Conservation (phyloP, 768 basidiomycete genomes). For the Suillus decipiens region DNA sequence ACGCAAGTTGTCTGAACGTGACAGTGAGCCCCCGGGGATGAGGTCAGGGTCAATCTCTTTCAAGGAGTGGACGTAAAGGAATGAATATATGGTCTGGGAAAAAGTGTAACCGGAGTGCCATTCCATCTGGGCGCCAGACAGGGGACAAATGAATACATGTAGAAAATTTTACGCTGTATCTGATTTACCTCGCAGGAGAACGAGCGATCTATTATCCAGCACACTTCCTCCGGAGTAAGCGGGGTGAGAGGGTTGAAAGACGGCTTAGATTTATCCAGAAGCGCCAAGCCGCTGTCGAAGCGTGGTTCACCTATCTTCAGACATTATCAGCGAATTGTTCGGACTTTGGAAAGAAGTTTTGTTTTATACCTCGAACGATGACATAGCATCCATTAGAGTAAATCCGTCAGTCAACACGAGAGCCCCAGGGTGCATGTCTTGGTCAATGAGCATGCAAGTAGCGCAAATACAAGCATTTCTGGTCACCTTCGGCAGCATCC, state of each 20-base stretch:
- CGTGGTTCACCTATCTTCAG: slow-evolving; percentile 85
- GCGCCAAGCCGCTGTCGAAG: slow-evolving; percentile 77
- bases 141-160: slow-evolving; percentile 18
- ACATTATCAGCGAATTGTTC: background rate
- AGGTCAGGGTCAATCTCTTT: slow-evolving; percentile 60
- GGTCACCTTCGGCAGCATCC: slow-evolving; percentile 61
- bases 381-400: slow-evolving; percentile 88
- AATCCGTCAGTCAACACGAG: slow-evolving; percentile 71
- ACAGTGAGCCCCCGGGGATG: slow-evolving; percentile 28
- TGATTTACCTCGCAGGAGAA: slow-evolving; percentile 74
- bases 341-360: background rate
- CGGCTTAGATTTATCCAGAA: slow-evolving; percentile 41
- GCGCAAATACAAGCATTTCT: background rate
- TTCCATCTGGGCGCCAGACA: slow-evolving; percentile 58
- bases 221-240: slow-evolving; percentile 77
- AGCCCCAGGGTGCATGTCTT: slow-evolving; percentile 64
- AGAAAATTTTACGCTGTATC: slow-evolving; percentile 13
- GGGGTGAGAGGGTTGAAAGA: slow-evolving; percentile 65
- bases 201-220: slow-evolving; percentile 83
- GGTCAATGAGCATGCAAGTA: slow-evolving; percentile 15
- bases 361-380: slow-evolving; percentile 73
- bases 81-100: slow-evolving; percentile 84
- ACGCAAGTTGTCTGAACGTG: slow-evolving; percentile 42
- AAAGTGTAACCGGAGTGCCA: slow-evolving; percentile 87
- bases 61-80: slow-evolving; percentile 70